These are phyloP conservation scores for Apophysomyces sp. DNA, from an alignment of 371 early-diverging fungal species.

Conservation along the genomic window DNA sequence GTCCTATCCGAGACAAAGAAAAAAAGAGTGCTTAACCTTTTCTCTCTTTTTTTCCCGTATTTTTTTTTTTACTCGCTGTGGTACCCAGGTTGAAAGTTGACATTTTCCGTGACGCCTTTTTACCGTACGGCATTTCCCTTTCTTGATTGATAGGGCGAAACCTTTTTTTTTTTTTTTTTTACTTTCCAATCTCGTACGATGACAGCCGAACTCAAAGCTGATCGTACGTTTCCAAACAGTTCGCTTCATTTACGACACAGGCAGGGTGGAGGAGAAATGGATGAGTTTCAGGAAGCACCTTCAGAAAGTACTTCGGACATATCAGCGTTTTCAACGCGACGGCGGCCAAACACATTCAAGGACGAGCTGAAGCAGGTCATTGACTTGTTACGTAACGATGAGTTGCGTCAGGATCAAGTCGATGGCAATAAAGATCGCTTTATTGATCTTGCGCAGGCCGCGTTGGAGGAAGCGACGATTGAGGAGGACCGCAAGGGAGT, in stretches of 20 bases:
- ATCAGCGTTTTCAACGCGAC: background rate
- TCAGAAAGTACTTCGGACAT: background rate
- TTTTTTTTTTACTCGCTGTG: background rate
- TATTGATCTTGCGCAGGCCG: constrained; percentile 49
- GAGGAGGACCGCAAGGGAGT: constrained; percentile 49
- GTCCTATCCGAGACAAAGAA: too few species aligned
- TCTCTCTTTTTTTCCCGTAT: background rate
- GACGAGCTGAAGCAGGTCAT: background rate
- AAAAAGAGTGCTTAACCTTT: too few species aligned
- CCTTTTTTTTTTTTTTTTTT: background rate
- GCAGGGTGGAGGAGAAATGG: background rate
- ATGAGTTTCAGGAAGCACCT: background rate
- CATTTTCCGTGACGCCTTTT: background rate
- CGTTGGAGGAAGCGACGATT: constrained; percentile 42
- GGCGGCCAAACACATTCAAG: background rate
- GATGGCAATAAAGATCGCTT: constrained; percentile 40
- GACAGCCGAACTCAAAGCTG: background rate
- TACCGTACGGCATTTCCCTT: background rate
- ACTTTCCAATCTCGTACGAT: background rate
- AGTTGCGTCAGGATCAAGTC: constrained; percentile 6
- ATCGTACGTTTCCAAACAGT: background rate
- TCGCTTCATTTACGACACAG: background rate
- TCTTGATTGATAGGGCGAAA: background rate
- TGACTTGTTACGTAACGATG: background rate
- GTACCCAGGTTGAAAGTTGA: background rate